A percentile compares a stretch with the other conserved stretches of the same genome.
phyloP scores from a whole-genome alignment of 306 rosid genomes.

The Prunus salicina region DNA sequence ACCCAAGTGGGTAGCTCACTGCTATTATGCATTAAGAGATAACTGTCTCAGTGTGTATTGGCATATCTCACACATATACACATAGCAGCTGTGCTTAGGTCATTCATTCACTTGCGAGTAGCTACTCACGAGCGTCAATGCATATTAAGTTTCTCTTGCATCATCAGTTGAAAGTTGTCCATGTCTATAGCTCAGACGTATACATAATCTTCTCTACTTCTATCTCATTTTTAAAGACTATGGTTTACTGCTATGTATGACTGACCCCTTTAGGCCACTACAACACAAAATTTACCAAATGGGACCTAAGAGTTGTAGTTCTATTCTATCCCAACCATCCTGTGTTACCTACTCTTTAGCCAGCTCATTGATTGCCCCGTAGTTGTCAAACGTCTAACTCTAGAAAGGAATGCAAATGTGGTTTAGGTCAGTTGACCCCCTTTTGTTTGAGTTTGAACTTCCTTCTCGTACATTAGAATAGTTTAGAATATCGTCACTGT shows the following conservation, averaged over 20 bases:
- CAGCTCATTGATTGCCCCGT: constrained; percentile 48
- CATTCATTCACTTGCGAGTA: neutral
- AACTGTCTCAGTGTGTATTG: constrained; percentile 25
- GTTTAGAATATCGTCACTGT: too few species aligned
- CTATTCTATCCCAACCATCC: neutral
- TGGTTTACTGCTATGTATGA: constrained; percentile 30
- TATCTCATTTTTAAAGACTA: constrained; percentile 57
- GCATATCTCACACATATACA: neutral
- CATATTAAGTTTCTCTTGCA: too few species aligned
- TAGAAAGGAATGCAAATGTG: neutral
- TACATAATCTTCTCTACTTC: constrained; percentile 45
- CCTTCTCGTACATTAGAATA: too few species aligned
- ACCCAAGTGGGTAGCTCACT: constrained; percentile 39
- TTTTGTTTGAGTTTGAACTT: too few species aligned
- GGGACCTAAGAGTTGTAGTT: constrained; percentile 35
- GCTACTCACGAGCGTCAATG: too few species aligned
- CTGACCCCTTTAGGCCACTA: neutral
- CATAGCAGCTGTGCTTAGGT: neutral
- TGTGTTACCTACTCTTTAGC: constrained; percentile 22
- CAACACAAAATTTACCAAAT: constrained; percentile 24
- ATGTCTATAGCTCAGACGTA: too few species aligned
- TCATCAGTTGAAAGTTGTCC: too few species aligned
- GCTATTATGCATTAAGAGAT: constrained; percentile 31
- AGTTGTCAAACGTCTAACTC: constrained; percentile 27
- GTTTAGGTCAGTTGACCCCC: too few species aligned